These are phyloP conservation scores for Coniosporium tulheliwenetii DNA, from an alignment of 2,329 filamentous ascomycete species.

Conservation along the genomic window DNA sequence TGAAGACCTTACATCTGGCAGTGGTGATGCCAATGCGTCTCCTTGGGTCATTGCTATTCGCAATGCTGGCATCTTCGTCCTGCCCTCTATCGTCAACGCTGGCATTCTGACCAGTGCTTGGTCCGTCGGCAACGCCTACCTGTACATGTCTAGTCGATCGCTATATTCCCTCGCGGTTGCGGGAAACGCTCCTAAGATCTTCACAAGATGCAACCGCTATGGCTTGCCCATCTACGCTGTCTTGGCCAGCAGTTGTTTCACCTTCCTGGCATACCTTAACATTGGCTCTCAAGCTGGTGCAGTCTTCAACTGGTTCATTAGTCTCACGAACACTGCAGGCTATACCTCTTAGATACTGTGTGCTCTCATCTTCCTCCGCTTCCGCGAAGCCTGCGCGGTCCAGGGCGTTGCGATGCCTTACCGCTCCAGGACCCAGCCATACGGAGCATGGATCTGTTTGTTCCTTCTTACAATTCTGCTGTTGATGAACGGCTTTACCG, in stretches of 20 bases:
- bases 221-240: conserved; percentile 68
- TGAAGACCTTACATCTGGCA: conserved; percentile 28
- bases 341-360: too few relatives aligned
- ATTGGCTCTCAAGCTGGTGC: conserved; percentile 9
- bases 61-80: conserved; percentile 48
- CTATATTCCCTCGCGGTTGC: conserved; percentile 27
- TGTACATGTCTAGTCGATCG: conserved; percentile 38
- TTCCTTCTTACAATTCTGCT: too few relatives aligned
- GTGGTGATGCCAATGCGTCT: conserved; percentile 18
- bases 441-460: too few relatives aligned
- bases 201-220: conserved; percentile 43
- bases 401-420: too few relatives aligned
- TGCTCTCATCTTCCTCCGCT: too few relatives aligned
- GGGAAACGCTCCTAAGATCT: conserved; percentile 28
- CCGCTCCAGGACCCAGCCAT: too few relatives aligned
- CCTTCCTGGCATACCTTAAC: conserved; percentile 40
- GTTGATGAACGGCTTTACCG: too few relatives aligned
- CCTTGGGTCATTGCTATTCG: conserved; percentile 60
- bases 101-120: conserved; percentile 58
- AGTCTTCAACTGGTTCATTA: conserved; percentile 19
- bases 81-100: conserved; percentile 62
- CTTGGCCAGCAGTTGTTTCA: conserved; percentile 29
- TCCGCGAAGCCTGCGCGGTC: too few relatives aligned
- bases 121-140: conserved; percentile 52
- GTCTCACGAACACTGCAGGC: too few relatives aligned